Percentiles rank a stretch among this genome's conserved stretches.
Conservation (phyloP, 768 basidiomycete genomes). For the Amanita pseudoporphyria region DNA sequence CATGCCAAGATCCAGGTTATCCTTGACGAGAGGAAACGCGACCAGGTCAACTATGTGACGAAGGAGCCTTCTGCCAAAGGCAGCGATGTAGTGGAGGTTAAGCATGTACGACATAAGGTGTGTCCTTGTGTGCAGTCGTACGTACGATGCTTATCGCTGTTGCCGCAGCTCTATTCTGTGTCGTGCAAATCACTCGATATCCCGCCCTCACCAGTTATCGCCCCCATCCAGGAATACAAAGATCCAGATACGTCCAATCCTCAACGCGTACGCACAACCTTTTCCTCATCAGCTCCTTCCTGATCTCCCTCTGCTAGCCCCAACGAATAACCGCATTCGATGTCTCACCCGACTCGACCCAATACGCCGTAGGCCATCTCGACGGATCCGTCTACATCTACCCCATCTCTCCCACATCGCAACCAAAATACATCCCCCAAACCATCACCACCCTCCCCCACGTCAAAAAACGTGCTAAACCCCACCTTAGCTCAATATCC, state of each 20-base stretch:
- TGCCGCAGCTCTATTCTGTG: conserved; percentile 30
- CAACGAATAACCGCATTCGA: conserved; percentile 57
- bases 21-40: conserved; percentile 43
- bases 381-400: conserved; percentile 50
- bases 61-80: too few relatives aligned
- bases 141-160: background rate
- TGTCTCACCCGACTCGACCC: conserved; percentile 46
- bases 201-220: conserved; percentile 32
- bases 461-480: conserved; percentile 23
- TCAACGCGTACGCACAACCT: too few relatives aligned
- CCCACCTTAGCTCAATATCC: conserved; percentile 46
- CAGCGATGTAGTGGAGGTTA: conserved; percentile 30
- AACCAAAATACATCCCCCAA: conserved; percentile 12
- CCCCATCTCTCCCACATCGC: conserved; percentile 22
- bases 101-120: conserved; percentile 14
- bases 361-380: conserved; percentile 51
- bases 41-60: conserved; percentile 35
- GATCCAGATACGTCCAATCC: conserved; percentile 36
- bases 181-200: conserved; percentile 41
- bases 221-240: conserved; percentile 42
- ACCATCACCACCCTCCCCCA: conserved; percentile 19
- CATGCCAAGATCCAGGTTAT: conserved; percentile 54
- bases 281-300: too few relatives aligned
- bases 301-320: conserved; percentile 22
- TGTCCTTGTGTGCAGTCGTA: conserved; percentile 15